Conservation (phyloP, 129 eudicot genomes). For the Tagetes erecta region DNA sequence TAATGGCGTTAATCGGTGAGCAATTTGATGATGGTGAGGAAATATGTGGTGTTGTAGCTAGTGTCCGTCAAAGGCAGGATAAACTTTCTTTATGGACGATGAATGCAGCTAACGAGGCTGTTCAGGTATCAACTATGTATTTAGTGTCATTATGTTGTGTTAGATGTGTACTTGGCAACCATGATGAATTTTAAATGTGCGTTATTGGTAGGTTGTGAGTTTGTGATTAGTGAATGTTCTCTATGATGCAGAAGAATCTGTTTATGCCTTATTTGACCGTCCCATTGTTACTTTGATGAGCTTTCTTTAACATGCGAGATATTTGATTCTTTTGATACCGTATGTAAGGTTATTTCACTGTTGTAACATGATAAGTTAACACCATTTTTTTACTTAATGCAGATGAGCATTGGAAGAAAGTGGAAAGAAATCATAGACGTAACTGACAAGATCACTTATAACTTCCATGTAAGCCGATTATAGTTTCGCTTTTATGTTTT, state of each 20-base stretch:
- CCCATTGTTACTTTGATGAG: too few relatives aligned
- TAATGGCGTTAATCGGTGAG: conserved; percentile 91
- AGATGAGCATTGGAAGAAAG: conserved; percentile 95
- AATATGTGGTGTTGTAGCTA: conserved; percentile 92
- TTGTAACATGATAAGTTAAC: neutral
- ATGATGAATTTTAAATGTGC: too few relatives aligned
- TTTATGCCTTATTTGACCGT: too few relatives aligned
- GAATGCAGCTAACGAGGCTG: conserved; percentile 88
- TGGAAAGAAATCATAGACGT: conserved; percentile 86
- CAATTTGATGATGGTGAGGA: conserved; percentile 90
- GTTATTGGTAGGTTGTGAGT: neutral
- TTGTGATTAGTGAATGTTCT: too few relatives aligned
- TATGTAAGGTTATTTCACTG: neutral
- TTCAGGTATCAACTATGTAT: conserved; percentile 49
- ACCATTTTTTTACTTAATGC: conserved; percentile 18
- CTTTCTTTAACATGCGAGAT: too few relatives aligned
- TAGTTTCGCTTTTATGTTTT: conserved; percentile 1
- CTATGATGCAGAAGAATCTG: too few relatives aligned
- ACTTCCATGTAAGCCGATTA: conserved; percentile 62
- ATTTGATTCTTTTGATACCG: neutral
- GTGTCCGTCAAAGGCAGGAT: conserved; percentile 74
- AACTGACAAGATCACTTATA: conserved; percentile 65
- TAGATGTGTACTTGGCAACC: neutral
- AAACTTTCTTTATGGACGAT: conserved; percentile 86
- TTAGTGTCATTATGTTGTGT: neutral